Evolutionary conservation across 495 filamentous ascomycete species (phyloP), one percentile per base, ranked within the genome.

Genomic region (Penicillium dipodomyicola): DNA sequence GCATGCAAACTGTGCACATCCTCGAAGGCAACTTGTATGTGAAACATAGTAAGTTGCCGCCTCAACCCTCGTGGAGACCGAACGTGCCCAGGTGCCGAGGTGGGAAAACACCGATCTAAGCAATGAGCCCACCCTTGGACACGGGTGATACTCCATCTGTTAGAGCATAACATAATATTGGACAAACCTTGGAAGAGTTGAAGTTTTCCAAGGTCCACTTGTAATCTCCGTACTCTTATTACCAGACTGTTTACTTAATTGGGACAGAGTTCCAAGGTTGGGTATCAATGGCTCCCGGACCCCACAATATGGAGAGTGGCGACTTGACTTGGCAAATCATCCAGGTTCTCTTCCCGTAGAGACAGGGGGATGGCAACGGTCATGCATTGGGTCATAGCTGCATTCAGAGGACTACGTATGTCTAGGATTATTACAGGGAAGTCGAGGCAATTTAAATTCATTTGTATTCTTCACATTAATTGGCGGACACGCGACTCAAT

Each of bases 361-460:
- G n/a, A n/a, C n/a, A n/a, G n/a, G n/a, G n/a, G 29, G 50, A 49
- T 17, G 32, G 35, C 52, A 59, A 62, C 59, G 50, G 61, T 52
- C 37, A 32, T 67, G 43, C 57, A 64, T 63, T 47, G 49, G 22
- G 43, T 30, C 25, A 47, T 47, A 17, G 25, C 35, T 39, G n/a
- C 15, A 8, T 29, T 29, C 27, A 7, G 27, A 29, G 11, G 12
- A 33, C 29, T 30, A 9, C 29, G 5, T n/a, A n/a, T 7, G 25
- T 5, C 30, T 27, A 10, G 29, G 48, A 14, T 17, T 27, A 17
- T 29, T 32, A 30, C 45, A 48, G 14, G 27, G 8, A 49, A 49
- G 17, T 17, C 35, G 8, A 37, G 33, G 12, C 14, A 35, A 35
- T 15, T 5, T 15, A 14, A 33, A 33, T 14, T 33, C 11, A 33